Evolutionary conservation across 129 eudicot genomes (phyloP), one percentile per base, ranked within the genome.

Genomic region (Apium graveolens): DNA sequence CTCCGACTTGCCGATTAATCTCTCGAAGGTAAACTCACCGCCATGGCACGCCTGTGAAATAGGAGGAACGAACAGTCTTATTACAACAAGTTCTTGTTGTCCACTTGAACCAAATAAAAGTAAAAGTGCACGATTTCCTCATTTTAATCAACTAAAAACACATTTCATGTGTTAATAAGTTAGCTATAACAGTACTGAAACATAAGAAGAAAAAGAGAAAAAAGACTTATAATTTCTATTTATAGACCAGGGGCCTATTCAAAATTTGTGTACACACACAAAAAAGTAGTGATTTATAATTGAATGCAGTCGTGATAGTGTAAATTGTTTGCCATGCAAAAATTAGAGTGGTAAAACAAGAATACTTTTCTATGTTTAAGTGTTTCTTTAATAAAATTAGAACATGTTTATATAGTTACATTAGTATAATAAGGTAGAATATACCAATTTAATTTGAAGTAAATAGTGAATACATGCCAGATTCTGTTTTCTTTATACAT

Each of bases 161-260:
- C 70, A 65, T 65, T 65, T 65, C 71, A 65, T 65, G 71, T 65
- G 35, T 65, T 65, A 65, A 31, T 65, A 13, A 65, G 3, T 65
- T 14, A 5, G 71, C 37, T 16, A 14, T 16, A 14, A 12, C 71
- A 14, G 39, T 18, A 12, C 13, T 24, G 32, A 57, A 65, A 65
- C 4, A 27, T 63, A 6, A 10, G 13, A 41, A 11, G 11, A 27
- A 65, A 65, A 35, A 13, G 3, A 11, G 29, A 11, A 17, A 29
- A 0, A 14, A 0, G 3, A 62, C 0, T 24, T 26, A 12, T 1
- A 20, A 9, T 8, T n/a, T 53, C 62, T 27, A 62, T 62, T 31
- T 31, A 65, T 29, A 65, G 21, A 29, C 21, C 7, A n/a, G 7
- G 24, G 9, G 37, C 21, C 38, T 12, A 31, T 65, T 26, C 21